Percentiles rank a stretch among this genome's conserved stretches.
These are phyloP conservation scores for Termitomyces titanicus DNA, from an alignment of 768 basidiomycete species.

Conservation along the genomic window DNA sequence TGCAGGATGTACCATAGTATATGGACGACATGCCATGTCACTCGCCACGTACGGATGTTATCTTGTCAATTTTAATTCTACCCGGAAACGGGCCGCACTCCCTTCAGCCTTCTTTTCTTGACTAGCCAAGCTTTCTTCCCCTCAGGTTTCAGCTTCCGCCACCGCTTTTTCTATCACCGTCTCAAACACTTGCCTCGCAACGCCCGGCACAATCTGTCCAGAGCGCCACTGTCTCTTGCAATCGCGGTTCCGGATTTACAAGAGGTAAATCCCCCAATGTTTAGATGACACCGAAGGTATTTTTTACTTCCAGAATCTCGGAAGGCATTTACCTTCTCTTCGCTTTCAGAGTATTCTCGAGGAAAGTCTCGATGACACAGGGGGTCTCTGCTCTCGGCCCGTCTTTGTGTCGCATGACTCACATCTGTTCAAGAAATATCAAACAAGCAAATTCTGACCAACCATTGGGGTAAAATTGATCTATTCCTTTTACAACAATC, in stretches of 20 bases:
- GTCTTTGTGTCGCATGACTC: background rate
- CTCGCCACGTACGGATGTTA: constrained; percentile 5
- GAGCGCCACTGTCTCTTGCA: constrained; percentile 11
- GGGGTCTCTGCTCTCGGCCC: background rate
- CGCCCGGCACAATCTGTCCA: constrained; percentile 5
- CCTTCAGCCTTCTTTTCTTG: constrained; percentile 9
- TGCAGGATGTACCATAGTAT: constrained; percentile 7
- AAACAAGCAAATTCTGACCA: background rate
- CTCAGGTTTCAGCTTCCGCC: constrained; percentile 8
- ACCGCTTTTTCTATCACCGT: background rate
- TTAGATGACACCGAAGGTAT: constrained; percentile 12
- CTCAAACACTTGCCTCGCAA: background rate
- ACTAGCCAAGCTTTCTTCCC: constrained; percentile 4
- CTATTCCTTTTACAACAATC: background rate
- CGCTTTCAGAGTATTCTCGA: background rate
- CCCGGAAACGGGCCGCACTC: constrained; percentile 16
- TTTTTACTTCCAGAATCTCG: constrained; percentile 8
- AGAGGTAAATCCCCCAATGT: constrained; percentile 15
- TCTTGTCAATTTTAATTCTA: constrained; percentile 14
- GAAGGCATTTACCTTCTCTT: constrained; percentile 1
- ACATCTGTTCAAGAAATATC: constrained; percentile 1
- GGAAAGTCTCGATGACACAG: constrained; percentile 3
- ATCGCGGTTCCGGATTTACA: constrained; percentile 1
- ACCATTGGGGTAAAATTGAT: too few species aligned
- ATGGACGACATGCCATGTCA: constrained; percentile 9